Base-by-base conservation (phyloP, 2,329 filamentous ascomycete species). In the Didymella keratinophila region DNA sequence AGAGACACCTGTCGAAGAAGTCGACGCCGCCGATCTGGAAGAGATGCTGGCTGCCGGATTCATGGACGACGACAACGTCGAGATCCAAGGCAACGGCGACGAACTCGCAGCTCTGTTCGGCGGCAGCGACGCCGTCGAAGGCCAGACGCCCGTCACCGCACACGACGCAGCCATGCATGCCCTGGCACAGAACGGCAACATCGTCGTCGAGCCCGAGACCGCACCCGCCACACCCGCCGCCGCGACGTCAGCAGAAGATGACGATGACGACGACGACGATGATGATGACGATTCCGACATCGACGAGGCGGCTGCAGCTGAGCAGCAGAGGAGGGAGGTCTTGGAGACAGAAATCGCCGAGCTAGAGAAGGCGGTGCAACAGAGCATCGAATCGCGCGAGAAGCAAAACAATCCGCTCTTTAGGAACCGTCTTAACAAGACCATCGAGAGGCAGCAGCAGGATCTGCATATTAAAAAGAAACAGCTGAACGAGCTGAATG, bases 381-480 rank as follows among this genome's bases (percentile, higher is more conserved):
- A 76, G 25, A 78, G 78, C 20, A 73, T 79, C 27, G 72, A 71
- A 44, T 75, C 79, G 51, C 76, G 79, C 61, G 78, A 80, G 44
- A 77, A 76, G 27, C 76, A 80, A 60, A 74, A 70, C 20, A 85
- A 85, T 59, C 71, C 72, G 12, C 77, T 87, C 58, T 75, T 86
- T 63, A 81, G 79, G 71, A 76, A 79, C 62, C 77, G 84, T 55
- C 73, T 83, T 53, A 74, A 80, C 65, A 78, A 78, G 42, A 83
- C 80, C 57, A 78, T 86, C 44, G 76, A 80, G 27, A 81, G 78
- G 52, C 71, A 86, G 53, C 64, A 67, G 43, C 62, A 65, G 14
- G 81, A 82, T 71, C 78, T 79, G n/a, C 82, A 86, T 62, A 70
- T 86, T 63, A 79, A 83, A 58, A 71, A 85, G 49, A 86, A 86